Evolutionary conservation across 2,329 filamentous ascomycete genomes (phyloP).

Genomic region (Metarhizium brunneum): DNA sequence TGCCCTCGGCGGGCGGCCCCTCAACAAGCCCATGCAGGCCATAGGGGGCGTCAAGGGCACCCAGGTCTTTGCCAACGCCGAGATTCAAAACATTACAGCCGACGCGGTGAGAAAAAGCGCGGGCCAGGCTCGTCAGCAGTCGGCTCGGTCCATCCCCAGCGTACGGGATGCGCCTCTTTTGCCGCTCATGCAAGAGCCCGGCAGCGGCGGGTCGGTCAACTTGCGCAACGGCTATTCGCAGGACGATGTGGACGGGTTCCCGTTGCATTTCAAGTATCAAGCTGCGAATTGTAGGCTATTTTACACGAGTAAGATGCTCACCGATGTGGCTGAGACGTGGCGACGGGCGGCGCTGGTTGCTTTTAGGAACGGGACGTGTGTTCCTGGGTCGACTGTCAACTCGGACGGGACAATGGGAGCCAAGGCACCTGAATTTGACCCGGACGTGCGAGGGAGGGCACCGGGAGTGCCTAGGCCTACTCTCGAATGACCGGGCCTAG

Average conservation of each 20-base stretch:
- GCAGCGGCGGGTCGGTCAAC: slow-evolving; percentile 3
- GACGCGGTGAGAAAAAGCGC: neutral
- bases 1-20: slow-evolving; percentile 47
- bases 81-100: slow-evolving; percentile 7
- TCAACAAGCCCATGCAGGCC: slow-evolving; percentile 40
- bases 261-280: slow-evolving; percentile 49
- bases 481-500: neutral
- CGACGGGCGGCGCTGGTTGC: neutral
- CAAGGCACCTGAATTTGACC: neutral
- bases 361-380: neutral
- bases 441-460: neutral
- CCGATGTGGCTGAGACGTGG: neutral
- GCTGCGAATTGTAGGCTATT: slow-evolving; percentile 48
- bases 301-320: slow-evolving; percentile 29
- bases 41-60: slow-evolving; percentile 51
- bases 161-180: neutral
- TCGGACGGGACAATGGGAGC: neutral
- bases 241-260: slow-evolving; percentile 19
- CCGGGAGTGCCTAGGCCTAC: neutral
- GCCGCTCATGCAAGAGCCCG: neutral
- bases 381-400: neutral
- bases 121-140: neutral
- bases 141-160: neutral
- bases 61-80: slow-evolving; percentile 22
- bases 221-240: slow-evolving; percentile 20